Conservation (phyloP, 345 rosid genomes). For the Salix suchowensis region DNA sequence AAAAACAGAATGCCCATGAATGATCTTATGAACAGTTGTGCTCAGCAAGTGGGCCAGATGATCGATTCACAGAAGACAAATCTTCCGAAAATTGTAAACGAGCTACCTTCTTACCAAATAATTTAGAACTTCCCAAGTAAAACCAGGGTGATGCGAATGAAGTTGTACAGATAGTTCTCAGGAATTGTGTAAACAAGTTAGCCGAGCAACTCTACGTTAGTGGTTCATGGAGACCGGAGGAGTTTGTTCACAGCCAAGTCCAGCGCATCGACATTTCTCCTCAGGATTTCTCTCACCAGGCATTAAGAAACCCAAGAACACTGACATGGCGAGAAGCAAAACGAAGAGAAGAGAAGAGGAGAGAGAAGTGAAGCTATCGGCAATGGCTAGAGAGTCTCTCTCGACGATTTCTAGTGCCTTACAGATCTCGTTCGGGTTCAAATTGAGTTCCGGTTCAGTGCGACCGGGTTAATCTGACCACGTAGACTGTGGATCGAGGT, state of each 20-base stretch:
- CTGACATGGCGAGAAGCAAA: background rate
- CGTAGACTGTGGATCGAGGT: conserved; percentile 19
- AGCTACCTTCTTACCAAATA: background rate
- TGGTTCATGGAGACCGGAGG: conserved; percentile 43
- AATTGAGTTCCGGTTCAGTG: conserved; percentile 19
- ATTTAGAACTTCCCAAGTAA: background rate
- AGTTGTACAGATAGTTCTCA: too few relatives aligned
- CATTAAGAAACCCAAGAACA: conserved; percentile 37
- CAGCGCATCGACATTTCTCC: conserved; percentile 78
- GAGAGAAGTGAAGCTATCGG: conserved; percentile 77
- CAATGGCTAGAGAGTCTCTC: conserved; percentile 75
- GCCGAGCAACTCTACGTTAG: background rate
- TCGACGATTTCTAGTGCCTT: conserved; percentile 70
- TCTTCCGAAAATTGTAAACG: background rate
- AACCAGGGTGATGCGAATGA: background rate
- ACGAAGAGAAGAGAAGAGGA: conserved; percentile 78
- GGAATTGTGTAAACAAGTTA: background rate
- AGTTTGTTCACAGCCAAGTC: conserved; percentile 76
- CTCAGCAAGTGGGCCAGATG: too few relatives aligned
- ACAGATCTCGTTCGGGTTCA: conserved; percentile 48
- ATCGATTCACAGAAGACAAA: too few relatives aligned
- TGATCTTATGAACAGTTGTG: too few relatives aligned
- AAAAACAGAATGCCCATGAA: too few relatives aligned
- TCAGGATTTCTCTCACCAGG: conserved; percentile 54
- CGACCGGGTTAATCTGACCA: conserved; percentile 5